phyloP scores from a whole-genome alignment of 768 basidiomycete species.

The Amyloporia xantha region DNA sequence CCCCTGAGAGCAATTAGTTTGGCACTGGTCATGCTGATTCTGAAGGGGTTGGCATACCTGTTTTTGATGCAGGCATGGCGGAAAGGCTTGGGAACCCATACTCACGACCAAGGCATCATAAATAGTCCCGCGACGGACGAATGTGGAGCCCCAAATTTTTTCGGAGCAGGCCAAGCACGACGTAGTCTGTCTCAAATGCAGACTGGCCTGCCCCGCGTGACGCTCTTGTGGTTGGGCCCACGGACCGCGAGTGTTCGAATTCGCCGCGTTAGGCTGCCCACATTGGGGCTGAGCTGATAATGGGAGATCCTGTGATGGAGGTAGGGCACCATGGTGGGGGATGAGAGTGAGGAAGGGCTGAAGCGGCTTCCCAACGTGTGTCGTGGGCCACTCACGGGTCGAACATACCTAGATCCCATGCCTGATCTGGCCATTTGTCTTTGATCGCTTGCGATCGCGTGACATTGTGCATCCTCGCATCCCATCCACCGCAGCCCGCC shows the following conservation, averaged over 20 bases:
- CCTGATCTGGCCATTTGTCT: background rate
- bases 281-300: background rate
- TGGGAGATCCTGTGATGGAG: background rate
- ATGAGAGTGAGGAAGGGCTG: background rate
- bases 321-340: background rate
- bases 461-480: background rate
- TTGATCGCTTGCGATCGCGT: conserved; percentile 2
- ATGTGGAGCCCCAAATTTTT: conserved; percentile 10
- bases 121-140: conserved; percentile 9
- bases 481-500: background rate
- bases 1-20: conserved; percentile 21
- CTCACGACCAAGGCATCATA: conserved; percentile 9
- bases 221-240: background rate
- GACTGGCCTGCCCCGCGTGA: conserved; percentile 12
- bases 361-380: background rate
- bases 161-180: conserved; percentile 1
- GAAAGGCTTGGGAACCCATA: conserved; percentile 6
- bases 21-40: background rate
- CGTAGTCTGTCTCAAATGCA: conserved; percentile 2
- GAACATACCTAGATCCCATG: conserved; percentile 1
- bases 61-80: conserved; percentile 35
- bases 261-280: background rate
- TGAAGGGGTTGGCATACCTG: conserved; percentile 30
- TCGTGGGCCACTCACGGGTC: background rate
- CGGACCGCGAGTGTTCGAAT: background rate